These are phyloP conservation scores for Gnomoniopsis smithogilvyi DNA, from an alignment of 2,329 filamentous ascomycete genomes.

Conservation along the genomic window DNA sequence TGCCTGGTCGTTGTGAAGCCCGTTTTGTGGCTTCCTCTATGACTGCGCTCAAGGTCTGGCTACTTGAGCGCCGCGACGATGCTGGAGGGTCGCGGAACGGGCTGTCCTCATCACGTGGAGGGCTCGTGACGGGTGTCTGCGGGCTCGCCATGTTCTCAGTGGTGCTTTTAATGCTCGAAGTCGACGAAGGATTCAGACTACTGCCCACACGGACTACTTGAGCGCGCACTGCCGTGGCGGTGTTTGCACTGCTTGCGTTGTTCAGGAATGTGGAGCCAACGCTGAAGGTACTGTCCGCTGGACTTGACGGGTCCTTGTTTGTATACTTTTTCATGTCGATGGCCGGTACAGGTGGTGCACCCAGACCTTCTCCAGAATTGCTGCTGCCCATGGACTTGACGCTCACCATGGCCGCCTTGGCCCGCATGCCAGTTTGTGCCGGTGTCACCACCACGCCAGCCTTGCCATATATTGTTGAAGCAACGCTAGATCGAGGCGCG, in stretches of 20 bases:
- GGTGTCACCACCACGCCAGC: slow-evolving; percentile 80
- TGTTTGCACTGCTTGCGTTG: slow-evolving; percentile 53
- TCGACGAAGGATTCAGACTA: slow-evolving; percentile 43
- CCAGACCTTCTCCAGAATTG: slow-evolving; percentile 46
- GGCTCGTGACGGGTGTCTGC: slow-evolving; percentile 48
- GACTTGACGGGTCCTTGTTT: slow-evolving; percentile 47
- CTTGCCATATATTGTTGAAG: slow-evolving; percentile 91
- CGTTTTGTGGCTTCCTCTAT: slow-evolving; percentile 49
- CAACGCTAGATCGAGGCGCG: slow-evolving; percentile 69
- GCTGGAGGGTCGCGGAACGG: slow-evolving; percentile 57
- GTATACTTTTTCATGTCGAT: slow-evolving; percentile 65
- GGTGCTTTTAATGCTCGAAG: slow-evolving; percentile 26
- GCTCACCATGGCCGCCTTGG: slow-evolving; percentile 89
- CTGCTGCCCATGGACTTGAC: slow-evolving; percentile 69
- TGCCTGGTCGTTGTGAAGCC: slow-evolving; percentile 32
- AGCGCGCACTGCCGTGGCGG: slow-evolving; percentile 54
- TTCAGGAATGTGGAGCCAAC: slow-evolving; percentile 68
- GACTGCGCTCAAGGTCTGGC: slow-evolving; percentile 50
- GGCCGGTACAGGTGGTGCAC: slow-evolving; percentile 68
- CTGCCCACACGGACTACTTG: slow-evolving; percentile 57
- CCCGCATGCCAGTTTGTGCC: slow-evolving; percentile 81
- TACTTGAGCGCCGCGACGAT: slow-evolving; percentile 31
- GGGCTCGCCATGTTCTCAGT: slow-evolving; percentile 21
- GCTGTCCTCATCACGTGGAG: slow-evolving; percentile 48
- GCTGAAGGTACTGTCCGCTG: slow-evolving; percentile 56